Percentiles rank a stretch among this genome's conserved stretches.
Conservation (phyloP, 257 asterid genomes). For the Solanum dulcamara region DNA sequence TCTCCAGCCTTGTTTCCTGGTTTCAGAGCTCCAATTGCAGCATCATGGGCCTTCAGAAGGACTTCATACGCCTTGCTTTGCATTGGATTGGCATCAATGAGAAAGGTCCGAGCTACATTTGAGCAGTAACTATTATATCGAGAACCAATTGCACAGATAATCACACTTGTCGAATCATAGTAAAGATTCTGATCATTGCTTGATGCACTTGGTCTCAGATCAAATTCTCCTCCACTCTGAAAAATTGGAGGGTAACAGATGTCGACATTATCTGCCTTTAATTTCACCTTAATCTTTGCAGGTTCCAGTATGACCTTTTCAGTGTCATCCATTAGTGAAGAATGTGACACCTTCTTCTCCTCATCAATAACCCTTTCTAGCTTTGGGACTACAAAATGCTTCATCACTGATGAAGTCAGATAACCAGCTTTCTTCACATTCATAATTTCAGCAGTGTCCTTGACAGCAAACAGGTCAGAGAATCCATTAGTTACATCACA, state of each 20-base stretch:
- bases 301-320: slow-evolving; percentile 23
- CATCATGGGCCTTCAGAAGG: slow-evolving; percentile 16
- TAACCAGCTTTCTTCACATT: slow-evolving; percentile 25
- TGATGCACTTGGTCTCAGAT: slow-evolving; percentile 21
- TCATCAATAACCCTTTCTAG: slow-evolving; percentile 22
- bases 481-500: slow-evolving; percentile 13
- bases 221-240: slow-evolving; percentile 26
- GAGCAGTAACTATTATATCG: slow-evolving; percentile 22
- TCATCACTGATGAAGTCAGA: slow-evolving; percentile 18
- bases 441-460: slow-evolving; percentile 14
- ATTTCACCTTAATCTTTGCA: slow-evolving; percentile 24
- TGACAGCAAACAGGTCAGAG: slow-evolving; percentile 18
- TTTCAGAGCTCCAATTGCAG: slow-evolving; percentile 15
- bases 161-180: slow-evolving; percentile 23
- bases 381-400: slow-evolving; percentile 21
- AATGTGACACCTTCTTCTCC: slow-evolving; percentile 19
- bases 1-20: slow-evolving; percentile 15
- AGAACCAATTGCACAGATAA: slow-evolving; percentile 20
- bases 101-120: slow-evolving; percentile 17
- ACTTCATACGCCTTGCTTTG: slow-evolving; percentile 20
- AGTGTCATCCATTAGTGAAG: slow-evolving; percentile 23
- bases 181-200: slow-evolving; percentile 16
- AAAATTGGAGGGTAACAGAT: slow-evolving; percentile 22
- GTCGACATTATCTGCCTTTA: slow-evolving; percentile 21
- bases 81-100: slow-evolving; percentile 17